Base-by-base conservation (phyloP, 208 protist species). In the Porcisia hertigi region DNA sequence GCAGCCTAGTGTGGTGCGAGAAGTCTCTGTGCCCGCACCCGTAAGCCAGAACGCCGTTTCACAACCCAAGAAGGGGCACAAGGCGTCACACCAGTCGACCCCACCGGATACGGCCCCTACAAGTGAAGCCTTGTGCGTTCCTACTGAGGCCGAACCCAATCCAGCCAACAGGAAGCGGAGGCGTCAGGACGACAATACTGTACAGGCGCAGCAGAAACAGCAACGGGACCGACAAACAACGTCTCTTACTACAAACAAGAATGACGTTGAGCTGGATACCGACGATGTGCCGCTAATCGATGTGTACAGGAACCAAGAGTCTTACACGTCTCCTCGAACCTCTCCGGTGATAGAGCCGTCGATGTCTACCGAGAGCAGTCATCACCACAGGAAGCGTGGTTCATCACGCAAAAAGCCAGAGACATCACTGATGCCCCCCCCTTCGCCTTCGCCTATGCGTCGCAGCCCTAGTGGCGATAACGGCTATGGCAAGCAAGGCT, bases 31-130 rank as follows among this genome's bases (percentile, higher is more conserved):
- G n/a, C 34, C 71, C 8, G 43, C 34, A 47, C 60, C 57, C 3
- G 18, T 58, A 9, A 18, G 25, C 36, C 12, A 65, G 62, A 11
- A 69, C 41, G 41, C 16, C 20, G 39, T 11, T n/a, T 11, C 49
- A 71, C 53, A 72, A 77, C 39, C 77, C 18, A 75, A 77, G 77
- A 49, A 85, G 47, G 79, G 86, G 52, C 65, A 73, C 52, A 69
- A 79, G 45, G 73, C 45, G 0, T 55, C 70, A 58, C 62, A 53
- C 53, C 62, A 71, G 20, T 71, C 63, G 2, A 25, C 75, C 16
- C 45, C 53, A 20, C 57, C 62, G 18, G 36, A 39, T 1, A 41
- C 57, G 23, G 4, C 59, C 3, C 64, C 62, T 14, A 41, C 25
- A 14, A 23, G 30, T 18, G 34, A 54, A 49, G 59, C 60, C 3